A percentile compares a stretch with the other conserved stretches of the same genome.
Evolutionary conservation across 352 stramenopile species (phyloP).

Genomic region (Globisporangium nagaii): DNA sequence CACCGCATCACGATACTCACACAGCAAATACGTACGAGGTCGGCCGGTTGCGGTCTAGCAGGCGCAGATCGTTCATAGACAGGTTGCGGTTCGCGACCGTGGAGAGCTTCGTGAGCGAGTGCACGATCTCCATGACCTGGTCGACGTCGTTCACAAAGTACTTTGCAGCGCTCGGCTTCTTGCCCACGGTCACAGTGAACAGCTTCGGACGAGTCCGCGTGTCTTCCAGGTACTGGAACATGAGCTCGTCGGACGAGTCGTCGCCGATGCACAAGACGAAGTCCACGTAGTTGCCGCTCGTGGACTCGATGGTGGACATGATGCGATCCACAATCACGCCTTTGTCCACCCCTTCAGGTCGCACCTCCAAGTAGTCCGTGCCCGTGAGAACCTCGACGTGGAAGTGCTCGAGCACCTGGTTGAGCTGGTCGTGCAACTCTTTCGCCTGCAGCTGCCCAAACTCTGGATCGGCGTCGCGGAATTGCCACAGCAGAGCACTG

Average conservation of each 20-base stretch:
- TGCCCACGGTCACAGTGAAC: constrained; percentile 97
- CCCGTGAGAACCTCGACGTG: constrained; percentile 92
- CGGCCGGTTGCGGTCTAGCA: constrained; percentile 53
- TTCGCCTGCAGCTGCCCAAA: constrained; percentile 98
- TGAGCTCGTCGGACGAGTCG: constrained; percentile 98
- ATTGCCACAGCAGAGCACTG: constrained; percentile 98
- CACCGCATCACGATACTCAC: background rate
- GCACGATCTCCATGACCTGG: constrained; percentile 93
- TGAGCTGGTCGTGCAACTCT: constrained; percentile 97
- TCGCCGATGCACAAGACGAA: constrained; percentile 98
- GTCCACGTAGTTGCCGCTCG: constrained; percentile 82
- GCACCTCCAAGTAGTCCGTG: constrained; percentile 90
- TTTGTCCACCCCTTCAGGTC: constrained; percentile 98
- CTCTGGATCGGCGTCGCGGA: constrained; percentile 97
- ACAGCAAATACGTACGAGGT: constrained; percentile 29
- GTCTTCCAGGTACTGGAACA: constrained; percentile 91
- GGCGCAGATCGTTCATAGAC: constrained; percentile 77
- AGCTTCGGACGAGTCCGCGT: constrained; percentile 56
- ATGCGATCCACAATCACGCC: constrained; percentile 96
- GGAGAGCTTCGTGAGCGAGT: constrained; percentile 82
- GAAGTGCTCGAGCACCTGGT: constrained; percentile 93
- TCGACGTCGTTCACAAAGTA: constrained; percentile 98
- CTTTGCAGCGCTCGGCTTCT: constrained; percentile 96
- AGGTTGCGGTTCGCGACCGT: constrained; percentile 80
- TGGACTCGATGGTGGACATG: constrained; percentile 87